These are phyloP conservation scores for Conoideocrella luteorostrata DNA, from an alignment of 2,329 filamentous ascomycete species.

Conservation along the genomic window DNA sequence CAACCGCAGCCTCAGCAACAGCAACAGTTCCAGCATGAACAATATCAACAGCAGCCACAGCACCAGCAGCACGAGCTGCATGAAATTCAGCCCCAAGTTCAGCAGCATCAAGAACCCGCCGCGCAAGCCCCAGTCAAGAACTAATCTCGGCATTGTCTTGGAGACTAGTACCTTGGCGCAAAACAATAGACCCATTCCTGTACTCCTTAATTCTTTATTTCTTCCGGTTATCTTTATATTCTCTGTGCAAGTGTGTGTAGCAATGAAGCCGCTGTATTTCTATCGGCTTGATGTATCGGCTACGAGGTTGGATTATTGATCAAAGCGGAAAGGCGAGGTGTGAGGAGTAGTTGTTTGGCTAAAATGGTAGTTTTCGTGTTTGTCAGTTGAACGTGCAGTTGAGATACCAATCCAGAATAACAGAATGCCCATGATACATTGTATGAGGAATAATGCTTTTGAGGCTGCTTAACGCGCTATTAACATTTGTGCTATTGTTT, in stretches of 20 bases:
- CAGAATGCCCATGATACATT: not conserved
- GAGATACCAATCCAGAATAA: not conserved
- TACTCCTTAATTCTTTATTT: not conserved
- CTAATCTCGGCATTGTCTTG: not conserved
- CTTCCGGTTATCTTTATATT: not conserved
- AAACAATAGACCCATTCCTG: not conserved
- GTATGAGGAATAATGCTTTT: too few relatives aligned
- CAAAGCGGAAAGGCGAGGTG: too few relatives aligned
- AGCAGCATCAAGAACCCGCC: conserved; percentile 2
- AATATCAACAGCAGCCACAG: not conserved
- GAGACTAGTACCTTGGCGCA: too few relatives aligned
- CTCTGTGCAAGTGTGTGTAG: too few relatives aligned
- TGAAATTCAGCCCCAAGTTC: conserved; percentile 1
- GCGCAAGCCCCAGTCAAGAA: conserved; percentile 1
- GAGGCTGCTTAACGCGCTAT: too few relatives aligned
- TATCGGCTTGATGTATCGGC: too few relatives aligned
- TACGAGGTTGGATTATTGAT: too few relatives aligned
- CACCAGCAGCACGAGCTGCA: conserved; percentile 6
- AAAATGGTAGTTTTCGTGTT: too few relatives aligned
- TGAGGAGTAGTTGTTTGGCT: too few relatives aligned
- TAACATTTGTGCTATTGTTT: too few relatives aligned
- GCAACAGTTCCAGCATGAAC: not conserved
- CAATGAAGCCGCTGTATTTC: too few relatives aligned
- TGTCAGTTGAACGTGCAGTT: not conserved
- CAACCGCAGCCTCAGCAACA: not conserved